Evolutionary conservation across 495 filamentous ascomycete genomes (phyloP), one percentile per base, ranked within the genome.

Genomic region (Platismatia glauca): DNA sequence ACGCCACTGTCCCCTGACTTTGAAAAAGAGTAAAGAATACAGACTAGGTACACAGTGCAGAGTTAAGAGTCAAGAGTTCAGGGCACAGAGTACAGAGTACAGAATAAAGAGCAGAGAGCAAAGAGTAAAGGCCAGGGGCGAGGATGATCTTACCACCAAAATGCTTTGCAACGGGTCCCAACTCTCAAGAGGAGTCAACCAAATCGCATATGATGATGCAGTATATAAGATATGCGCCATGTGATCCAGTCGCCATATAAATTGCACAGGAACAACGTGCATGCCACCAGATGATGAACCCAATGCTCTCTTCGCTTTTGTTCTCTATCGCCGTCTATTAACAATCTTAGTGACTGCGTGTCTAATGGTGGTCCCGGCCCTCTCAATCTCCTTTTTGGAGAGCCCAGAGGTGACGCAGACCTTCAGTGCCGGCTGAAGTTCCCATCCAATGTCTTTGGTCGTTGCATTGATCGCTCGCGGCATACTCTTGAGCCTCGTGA

Each of bases 341-440:
- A 88, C 71, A 57, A 97, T 86, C 77, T 95, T 96, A 37, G 92
- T 96, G 67, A 97, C 89, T 24, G 92, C 94, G 75, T 97, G 93
- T 58, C 95, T 82, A 62, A 97, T 89, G 7, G 83, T 87, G 7
- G 85, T 82, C 4, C 93, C 94, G 4, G 94, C 89, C 76, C 91
- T 93, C 77, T 98, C 94, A 52, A 90, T 86, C 73, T 98, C 94
- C 77, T 95, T 96, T 78, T 88, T 91, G 39, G 88, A 87, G 67
- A 97, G 79, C 13, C 89, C 94, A 38, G 80, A 86, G 0, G 91
- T 93, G 60, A 96, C 80, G 72, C 92, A 96, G 22, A 95, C 85
- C 77, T 97, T 98, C 62, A 97, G 79, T 7, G 86, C 89, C 18
- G 91, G 89, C 57, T 84, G 77, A 50, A 89, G 81, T 53, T 81